Percentiles rank a stretch among this genome's conserved stretches.
Evolutionary conservation across 345 rosid genomes (phyloP).

Genomic region (Pistacia atlantica): DNA sequence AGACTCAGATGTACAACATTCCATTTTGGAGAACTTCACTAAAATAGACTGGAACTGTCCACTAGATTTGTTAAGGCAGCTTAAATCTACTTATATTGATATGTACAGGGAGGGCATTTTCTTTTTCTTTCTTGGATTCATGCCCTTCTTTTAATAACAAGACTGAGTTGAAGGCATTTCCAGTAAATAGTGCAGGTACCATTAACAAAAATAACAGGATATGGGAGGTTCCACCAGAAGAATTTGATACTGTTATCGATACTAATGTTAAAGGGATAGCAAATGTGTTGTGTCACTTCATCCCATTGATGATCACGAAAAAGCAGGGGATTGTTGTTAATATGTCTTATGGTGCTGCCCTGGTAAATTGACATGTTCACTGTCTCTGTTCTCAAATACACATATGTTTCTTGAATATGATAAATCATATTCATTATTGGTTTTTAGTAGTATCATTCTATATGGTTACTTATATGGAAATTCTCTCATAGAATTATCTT

Average conservation of each 20-base stretch:
- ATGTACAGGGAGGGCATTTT: too few relatives aligned
- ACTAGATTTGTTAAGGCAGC: not conserved
- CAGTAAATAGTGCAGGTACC: conserved; percentile 95
- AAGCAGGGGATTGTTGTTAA: conserved; percentile 86
- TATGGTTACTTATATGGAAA: not conserved
- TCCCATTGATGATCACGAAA: conserved; percentile 79
- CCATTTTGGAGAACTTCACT: not conserved
- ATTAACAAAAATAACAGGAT: conserved; percentile 87
- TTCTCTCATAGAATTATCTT: not conserved
- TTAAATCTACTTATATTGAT: not conserved
- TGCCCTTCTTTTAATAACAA: not conserved
- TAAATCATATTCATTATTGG: not conserved
- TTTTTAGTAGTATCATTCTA: not conserved
- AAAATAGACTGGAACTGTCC: not conserved
- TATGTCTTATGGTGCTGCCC: conserved; percentile 87
- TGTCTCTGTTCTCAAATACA: conserved; percentile 10
- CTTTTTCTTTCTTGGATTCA: not conserved
- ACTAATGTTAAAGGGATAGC: conserved; percentile 87
- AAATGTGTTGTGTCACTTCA: conserved; percentile 84
- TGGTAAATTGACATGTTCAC: conserved; percentile 48
- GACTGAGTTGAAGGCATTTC: conserved; percentile 13
- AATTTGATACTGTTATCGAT: conserved; percentile 85
- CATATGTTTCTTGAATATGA: not conserved
- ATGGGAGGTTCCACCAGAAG: conserved; percentile 93
- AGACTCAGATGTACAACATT: too few relatives aligned